Evolutionary conservation across 2,329 filamentous ascomycete species (phyloP), one percentile per base, ranked within the genome.

Genomic region (Byssothecium circinans): DNA sequence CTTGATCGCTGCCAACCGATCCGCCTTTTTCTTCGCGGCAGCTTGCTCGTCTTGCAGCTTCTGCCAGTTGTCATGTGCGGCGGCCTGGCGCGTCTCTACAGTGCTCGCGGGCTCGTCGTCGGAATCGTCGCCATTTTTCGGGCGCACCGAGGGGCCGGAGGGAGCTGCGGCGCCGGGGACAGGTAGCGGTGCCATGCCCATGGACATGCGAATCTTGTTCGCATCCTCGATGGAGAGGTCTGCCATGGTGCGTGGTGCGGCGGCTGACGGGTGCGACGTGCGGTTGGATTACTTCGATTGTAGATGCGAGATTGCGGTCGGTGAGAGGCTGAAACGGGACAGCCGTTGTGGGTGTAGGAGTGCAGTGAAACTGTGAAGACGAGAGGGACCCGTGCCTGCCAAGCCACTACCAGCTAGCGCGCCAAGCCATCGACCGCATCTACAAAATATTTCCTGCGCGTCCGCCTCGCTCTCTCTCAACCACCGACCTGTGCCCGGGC

Each of bases 101-200:
- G 91, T 97, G 73, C 88, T 95, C 22, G 82, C 82, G 11, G 81
- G 80, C 46, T 95, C 89, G 48, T 87, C 86, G 41, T 88, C 84
- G 15, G 76, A 75, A 46, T 78, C 76, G 40, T 77, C 73, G 8
- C 61, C 52, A 49, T 74, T 56, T 52, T 78, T 85, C 49, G 74
- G 56, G 52, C 77, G 84, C 72, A 86, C 86, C 18, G 76, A 69
- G 2, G 82, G 83, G 44, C 81, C 82, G 44, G 75, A 71, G 67
- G 65, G 69, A 61, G 69, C 48, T 65, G 73, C 72, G 49, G 79
- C 80, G 57, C 89, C 89, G 20, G 91, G 88, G 10, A 95, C 88
- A 19, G 91, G 89, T 64, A 97, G 77, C 20, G 91, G 91, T 67
- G 92, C 89, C 78, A 96, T 84, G 65, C 92, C 92, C 75, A 96